Base-by-base conservation (phyloP, 495 filamentous ascomycete species). In the Lepidopterella palustris region DNA sequence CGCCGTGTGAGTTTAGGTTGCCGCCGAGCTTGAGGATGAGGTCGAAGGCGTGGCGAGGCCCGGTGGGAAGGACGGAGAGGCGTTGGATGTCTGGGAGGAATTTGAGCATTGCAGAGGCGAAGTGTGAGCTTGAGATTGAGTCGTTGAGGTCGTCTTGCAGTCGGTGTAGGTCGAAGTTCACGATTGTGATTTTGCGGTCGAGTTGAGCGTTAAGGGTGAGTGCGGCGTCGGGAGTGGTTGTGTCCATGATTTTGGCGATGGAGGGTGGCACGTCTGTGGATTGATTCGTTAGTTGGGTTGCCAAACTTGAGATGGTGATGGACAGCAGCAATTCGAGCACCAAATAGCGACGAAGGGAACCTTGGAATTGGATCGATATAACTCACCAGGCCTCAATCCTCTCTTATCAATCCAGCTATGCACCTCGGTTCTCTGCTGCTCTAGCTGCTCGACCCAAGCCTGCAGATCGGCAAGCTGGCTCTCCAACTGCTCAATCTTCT, bases 181-280 rank as follows among this genome's bases (percentile, higher is more conserved):
- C 74, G 60, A 79, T 77, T 42, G 77, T 79, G 72, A 79, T 79
- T 65, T 79, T 79, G 70, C 77, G 77, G 63, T 79, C 77, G 64
- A 79, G 76, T 68, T 79, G 77, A 35, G 74, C 76, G 65, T 78
- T 78, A 59, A 79, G 74, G 1, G 76, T 76, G 15, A 64, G 59
- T 25, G 77, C 76, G 47, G 72, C 66, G 64, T 68, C 58, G 48
- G 73, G 63, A 20, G 73, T 68, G 53, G 69, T 59, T 47, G 61
- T 63, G 69, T 79, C 77, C 77, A 79, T 79, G 53, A 71, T 70
- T 55, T 71, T 70, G 27, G 76, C 76, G 61, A 79, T 79, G 32
- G 68, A 69, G 23, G 74, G 71, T n/a, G 77, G 77, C n/a, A 79
- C 77, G 59, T 79, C 77, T 78, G 65, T 31, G 52, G 47, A 8